Base-by-base conservation (phyloP, 2,329 filamentous ascomycete genomes). In the Didymella glomerata region DNA sequence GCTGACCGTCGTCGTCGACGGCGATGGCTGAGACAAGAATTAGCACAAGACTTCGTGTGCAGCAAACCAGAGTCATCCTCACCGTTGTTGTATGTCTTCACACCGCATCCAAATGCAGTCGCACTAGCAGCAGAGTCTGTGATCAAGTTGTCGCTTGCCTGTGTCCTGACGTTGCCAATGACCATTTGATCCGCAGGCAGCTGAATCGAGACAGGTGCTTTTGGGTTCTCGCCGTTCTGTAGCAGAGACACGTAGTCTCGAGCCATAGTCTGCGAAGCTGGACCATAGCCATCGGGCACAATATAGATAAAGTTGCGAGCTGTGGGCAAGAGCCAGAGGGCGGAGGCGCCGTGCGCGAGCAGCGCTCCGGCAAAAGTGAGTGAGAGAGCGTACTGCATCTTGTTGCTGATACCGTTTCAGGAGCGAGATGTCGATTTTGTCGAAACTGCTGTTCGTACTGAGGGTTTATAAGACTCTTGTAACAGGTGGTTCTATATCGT, bases 81-180 rank as follows among this genome's bases (percentile, higher is more conserved):
- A 65, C 65, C 65, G 34, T 74, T 68, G 48, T 80, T 80, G 60
- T 75, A 76, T 3, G 77, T 73, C 63, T 80, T 80, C 58, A 76
- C 68, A 14, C 78, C 78, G 27, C 75, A 77, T 4, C 70, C 76
- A 56, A 79, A 78, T 5, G 78, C 77, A 24, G 78, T 80, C 2
- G 72, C 78, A 42, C 77, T 71, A 18, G 77, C 76, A 7, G 76
- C 76, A n/a, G 78, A 80, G 52, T 80, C 78, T 7, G 78, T 79
- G 36, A 80, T 73, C 10, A 79, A 62, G 28, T 76, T 76, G 63
- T 79, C 57, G 51, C 62, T 65, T 10, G 68, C 60, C 18, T 66
- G 57, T 6, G 67, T 71, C 24, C 61, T 54, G 1, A 67, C 68
- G 42, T 60, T 69, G 28, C 68, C 68, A 45, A 71, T 67, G 13